Base-by-base conservation (phyloP, 768 basidiomycete genomes). In the Tremella fuciformis region DNA sequence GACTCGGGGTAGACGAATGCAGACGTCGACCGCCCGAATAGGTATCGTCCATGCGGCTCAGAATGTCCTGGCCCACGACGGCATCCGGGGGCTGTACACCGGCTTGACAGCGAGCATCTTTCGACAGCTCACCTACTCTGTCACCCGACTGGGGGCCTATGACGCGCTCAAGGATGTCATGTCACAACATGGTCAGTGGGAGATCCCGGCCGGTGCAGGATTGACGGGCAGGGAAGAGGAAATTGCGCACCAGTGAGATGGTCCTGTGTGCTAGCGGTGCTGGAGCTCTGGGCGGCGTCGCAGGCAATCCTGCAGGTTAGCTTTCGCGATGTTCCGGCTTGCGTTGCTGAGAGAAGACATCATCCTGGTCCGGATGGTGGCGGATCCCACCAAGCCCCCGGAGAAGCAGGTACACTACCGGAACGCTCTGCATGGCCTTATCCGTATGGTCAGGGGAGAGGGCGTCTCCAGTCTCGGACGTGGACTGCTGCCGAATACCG, bases 111-210 rank as follows among this genome's bases (percentile, higher is more conserved):
- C 73, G 2, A 69, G 69, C 1, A 65, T 76, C 22, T 66, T 76
- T 25, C 70, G 75, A 50, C 70, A 71, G 50, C 64, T 70, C 68
- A 71, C 70, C 15, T 71, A 74, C 56, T 64, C 57, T 15, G 62
- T 66, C 18, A 71, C 66, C 47, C 58, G 75, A 22, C 55, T 76
- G 47, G 75, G 73, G n/a, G 73, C 73, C 2, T 76, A 76, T 51
- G 73, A 76, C 29, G 57, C 62, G 38, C 55, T 73, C 48, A 76
- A 76, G 60, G 50, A 54, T 26, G 46, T 37, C 25, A 63, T 70
- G 67, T 65, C 69, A 0, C 50, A 66, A 16, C 46, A 56, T 2
- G 65, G 65, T 65, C 19, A 1, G 63, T 34, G 11, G 11, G 29
- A 46, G 42, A 4, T 58, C 4, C 9, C 38, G 15, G n/a, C 25